Conservation (phyloP, 2,329 filamentous ascomycete genomes). For the Trichoderma sp. region DNA sequence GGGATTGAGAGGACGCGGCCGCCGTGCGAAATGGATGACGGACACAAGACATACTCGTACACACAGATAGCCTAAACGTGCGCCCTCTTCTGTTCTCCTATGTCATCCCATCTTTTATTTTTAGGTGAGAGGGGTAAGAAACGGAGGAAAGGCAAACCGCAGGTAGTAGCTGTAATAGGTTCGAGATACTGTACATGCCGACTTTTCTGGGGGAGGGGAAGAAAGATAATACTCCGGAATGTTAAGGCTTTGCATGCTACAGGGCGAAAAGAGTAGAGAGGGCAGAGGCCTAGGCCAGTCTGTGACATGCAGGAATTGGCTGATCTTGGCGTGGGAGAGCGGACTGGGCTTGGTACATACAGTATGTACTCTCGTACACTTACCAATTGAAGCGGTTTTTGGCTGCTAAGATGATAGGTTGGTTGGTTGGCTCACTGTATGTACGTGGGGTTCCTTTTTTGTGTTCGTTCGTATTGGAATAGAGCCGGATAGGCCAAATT, state of each 20-base stretch:
- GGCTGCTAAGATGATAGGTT: background rate
- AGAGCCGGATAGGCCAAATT: background rate
- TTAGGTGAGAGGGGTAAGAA: background rate
- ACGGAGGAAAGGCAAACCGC: background rate
- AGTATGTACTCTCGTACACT: background rate
- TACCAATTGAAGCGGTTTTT: background rate
- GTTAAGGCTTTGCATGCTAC: background rate
- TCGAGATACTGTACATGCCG: background rate
- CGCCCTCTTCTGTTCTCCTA: background rate
- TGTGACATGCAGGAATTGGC: background rate
- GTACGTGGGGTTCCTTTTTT: background rate
- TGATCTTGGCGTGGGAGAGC: background rate
- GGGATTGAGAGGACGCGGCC: background rate
- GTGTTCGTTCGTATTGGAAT: background rate
- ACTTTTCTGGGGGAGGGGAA: background rate
- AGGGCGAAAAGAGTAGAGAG: background rate
- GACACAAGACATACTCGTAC: background rate
- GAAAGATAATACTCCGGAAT: background rate
- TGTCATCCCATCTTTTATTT: background rate
- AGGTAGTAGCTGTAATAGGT: background rate
- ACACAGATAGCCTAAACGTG: too few species aligned
- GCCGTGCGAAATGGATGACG: background rate
- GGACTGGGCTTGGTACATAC: background rate
- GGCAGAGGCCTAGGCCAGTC: background rate
- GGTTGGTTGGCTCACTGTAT: background rate